Base-by-base conservation (phyloP, 345 rosid genomes). In the Xanthoceras sorbifolium region DNA sequence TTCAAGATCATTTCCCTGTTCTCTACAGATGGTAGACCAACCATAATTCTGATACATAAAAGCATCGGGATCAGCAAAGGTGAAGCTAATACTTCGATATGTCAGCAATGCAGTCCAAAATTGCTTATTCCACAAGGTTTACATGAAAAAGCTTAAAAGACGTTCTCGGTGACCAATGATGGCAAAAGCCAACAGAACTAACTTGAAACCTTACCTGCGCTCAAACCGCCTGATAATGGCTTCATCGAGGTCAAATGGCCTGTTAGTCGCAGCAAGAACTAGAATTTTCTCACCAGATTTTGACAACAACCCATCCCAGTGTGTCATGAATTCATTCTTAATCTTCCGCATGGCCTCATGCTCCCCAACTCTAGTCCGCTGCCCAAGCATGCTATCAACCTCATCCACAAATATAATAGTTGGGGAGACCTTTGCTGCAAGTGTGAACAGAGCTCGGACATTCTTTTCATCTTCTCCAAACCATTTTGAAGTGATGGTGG, bases 361-460 rank as follows among this genome's bases (percentile, higher is more conserved):
- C 86, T 96, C 99, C 57, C 98, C 97, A 75, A 89, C 90, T 80
- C 98, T 86, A 25, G 97, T 91, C 64, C 97, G 85, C 83, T 97
- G 99, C 64, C 99, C 99, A 77, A 97, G 94, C 99, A 97, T 94
- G 81, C 99, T 97, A 83, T 97, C 99, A 52, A 97, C 99, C 82
- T 97, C 98, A 79, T 97, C 99, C 70, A 97, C 93, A 4, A 94
- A 96, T 73, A 97, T 97, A 44, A 97, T 97, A 9, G 99, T 92
- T 36, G 99, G 99, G 22, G 99, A 90, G 29, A 97, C 98, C 85
- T 94, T 97, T 4, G 95, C 95, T 77, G 99, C 99, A 44, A 97
- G 91, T 4, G 95, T 85, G 78, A 97, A 97, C 59, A 94, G 73
- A 23, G 99, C 98, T 70, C 97, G 88, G 18, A 97, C 98, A 57